Evolutionary conservation across 2,329 filamentous ascomycete species (phyloP).

Genomic region (Alternaria angustiovoidea): DNA sequence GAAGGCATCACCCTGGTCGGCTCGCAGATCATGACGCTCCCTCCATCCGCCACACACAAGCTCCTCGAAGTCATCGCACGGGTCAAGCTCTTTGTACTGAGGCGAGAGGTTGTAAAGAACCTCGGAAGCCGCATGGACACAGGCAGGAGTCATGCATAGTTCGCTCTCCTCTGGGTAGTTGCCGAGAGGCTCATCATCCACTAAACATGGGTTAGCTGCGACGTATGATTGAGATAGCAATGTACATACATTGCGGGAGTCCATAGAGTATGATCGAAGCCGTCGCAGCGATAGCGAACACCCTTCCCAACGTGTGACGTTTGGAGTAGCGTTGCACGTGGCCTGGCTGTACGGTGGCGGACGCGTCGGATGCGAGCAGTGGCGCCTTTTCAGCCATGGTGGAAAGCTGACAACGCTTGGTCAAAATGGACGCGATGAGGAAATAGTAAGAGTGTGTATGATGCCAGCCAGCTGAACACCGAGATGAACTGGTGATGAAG

Average conservation of each 20-base stretch:
- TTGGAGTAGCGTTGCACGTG: conserved; percentile 24
- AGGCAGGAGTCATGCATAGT: conserved; percentile 65
- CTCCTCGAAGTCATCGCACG: conserved; percentile 74
- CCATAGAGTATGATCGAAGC: conserved; percentile 33
- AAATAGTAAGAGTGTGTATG: not conserved
- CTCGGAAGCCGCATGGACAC: conserved; percentile 69
- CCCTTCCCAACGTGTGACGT: conserved; percentile 21
- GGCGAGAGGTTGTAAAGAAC: conserved; percentile 70
- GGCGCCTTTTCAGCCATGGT: conserved; percentile 37
- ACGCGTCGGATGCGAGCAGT: conserved; percentile 24
- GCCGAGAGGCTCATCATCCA: conserved; percentile 11
- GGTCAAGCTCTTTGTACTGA: conserved; percentile 69
- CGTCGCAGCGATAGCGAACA: conserved; percentile 27
- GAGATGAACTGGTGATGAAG: conserved; percentile 14
- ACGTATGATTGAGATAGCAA: not conserved
- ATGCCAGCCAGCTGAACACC: conserved; percentile 39
- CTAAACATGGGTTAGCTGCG: conserved; percentile 10
- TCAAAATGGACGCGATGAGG: not conserved
- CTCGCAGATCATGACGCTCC: conserved; percentile 68
- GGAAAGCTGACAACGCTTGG: not conserved
- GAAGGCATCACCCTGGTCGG: conserved; percentile 69
- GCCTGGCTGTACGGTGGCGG: conserved; percentile 17
- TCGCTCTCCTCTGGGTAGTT: conserved; percentile 20
- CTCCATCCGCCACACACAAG: conserved; percentile 74
- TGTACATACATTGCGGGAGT: conserved; percentile 18